Evolutionary conservation across 768 basidiomycete genomes (phyloP).

Genomic region (Russula earlei): DNA sequence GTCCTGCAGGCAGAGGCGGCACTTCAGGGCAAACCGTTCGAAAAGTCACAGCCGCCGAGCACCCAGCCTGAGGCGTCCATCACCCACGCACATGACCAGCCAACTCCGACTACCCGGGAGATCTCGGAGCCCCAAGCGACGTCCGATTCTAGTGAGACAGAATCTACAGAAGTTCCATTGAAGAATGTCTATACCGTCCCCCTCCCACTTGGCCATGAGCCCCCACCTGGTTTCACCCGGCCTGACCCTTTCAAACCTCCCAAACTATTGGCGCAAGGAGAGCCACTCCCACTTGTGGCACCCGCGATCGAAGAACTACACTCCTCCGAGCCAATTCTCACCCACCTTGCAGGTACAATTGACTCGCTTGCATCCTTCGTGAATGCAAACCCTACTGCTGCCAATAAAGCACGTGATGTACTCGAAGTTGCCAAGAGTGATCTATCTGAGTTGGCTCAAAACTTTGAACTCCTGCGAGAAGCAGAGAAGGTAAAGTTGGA

Average conservation of each 20-base stretch:
- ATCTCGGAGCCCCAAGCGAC: too few species aligned
- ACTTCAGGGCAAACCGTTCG: slow-evolving; percentile 37
- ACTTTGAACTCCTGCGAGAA: slow-evolving; percentile 71
- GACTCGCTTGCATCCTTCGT: slow-evolving; percentile 85
- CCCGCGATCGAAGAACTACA: slow-evolving; percentile 66
- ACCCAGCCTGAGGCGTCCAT: slow-evolving; percentile 22
- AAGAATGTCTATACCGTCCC: slow-evolving; percentile 53
- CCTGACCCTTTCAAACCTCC: slow-evolving; percentile 43
- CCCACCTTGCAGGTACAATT: slow-evolving; percentile 86
- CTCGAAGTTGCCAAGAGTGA: slow-evolving; percentile 76
- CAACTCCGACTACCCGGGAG: slow-evolving; percentile 13
- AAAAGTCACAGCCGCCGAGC: slow-evolving; percentile 12
- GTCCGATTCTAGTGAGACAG: slow-evolving; percentile 5
- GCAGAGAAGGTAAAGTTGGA: slow-evolving; percentile 66
- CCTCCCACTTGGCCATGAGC: slow-evolving; percentile 90
- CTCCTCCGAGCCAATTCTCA: slow-evolving; percentile 82
- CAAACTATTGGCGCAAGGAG: slow-evolving; percentile 25
- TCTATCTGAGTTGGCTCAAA: slow-evolving; percentile 63
- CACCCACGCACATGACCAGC: slow-evolving; percentile 23
- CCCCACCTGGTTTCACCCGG: slow-evolving; percentile 77
- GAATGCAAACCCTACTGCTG: slow-evolving; percentile 58
- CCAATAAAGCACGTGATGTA: slow-evolving; percentile 59
- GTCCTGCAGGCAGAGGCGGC: slow-evolving; percentile 67
- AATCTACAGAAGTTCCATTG: slow-evolving; percentile 17
- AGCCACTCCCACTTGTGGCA: slow-evolving; percentile 66